Conservation (phyloP, 768 basidiomycete genomes). For the Galerina marginata region DNA sequence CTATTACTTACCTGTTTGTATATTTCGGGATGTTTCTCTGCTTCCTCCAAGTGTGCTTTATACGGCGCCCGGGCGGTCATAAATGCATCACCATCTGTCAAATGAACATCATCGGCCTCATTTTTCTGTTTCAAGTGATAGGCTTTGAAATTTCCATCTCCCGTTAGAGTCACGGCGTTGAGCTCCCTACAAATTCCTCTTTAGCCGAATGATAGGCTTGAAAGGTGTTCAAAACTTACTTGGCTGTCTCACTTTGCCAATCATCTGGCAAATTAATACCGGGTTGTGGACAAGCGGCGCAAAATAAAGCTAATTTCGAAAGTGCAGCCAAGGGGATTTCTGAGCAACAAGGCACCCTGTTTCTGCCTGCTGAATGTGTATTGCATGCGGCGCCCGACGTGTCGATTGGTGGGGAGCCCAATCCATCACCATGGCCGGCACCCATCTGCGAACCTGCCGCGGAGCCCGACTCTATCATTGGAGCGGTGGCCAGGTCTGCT, state of each 20-base stretch:
- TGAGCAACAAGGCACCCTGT: too few species aligned
- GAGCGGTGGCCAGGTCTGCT: too few species aligned
- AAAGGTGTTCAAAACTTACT: not conserved
- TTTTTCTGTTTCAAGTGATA: too few species aligned
- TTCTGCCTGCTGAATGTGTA: slow-evolving; percentile 6
- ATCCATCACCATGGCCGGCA: not conserved
- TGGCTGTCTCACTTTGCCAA: slow-evolving; percentile 14
- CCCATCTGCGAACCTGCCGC: too few species aligned
- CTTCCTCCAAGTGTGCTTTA: slow-evolving; percentile 24
- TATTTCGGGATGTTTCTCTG: not conserved
- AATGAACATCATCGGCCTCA: slow-evolving; percentile 22
- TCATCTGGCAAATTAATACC: slow-evolving; percentile 24
- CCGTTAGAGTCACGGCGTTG: slow-evolving; percentile 19
- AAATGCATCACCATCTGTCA: slow-evolving; percentile 31
- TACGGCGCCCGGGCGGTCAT: slow-evolving; percentile 28
- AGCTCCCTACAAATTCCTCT: slow-evolving; percentile 9
- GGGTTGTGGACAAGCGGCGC: slow-evolving; percentile 28
- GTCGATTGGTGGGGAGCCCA: not conserved
- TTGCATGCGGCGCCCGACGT: not conserved
- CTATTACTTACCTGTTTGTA: too few species aligned
- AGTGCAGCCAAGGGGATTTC: too few species aligned
- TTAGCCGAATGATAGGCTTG: not conserved
- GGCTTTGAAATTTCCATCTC: slow-evolving; percentile 34
- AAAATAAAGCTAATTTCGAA: slow-evolving; percentile 18
- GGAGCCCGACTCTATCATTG: too few species aligned